A percentile compares a stretch with the other conserved stretches of the same genome.
These are phyloP conservation scores for Tylopilus intermedius DNA, from an alignment of 768 basidiomycete species.

Conservation along the genomic window DNA sequence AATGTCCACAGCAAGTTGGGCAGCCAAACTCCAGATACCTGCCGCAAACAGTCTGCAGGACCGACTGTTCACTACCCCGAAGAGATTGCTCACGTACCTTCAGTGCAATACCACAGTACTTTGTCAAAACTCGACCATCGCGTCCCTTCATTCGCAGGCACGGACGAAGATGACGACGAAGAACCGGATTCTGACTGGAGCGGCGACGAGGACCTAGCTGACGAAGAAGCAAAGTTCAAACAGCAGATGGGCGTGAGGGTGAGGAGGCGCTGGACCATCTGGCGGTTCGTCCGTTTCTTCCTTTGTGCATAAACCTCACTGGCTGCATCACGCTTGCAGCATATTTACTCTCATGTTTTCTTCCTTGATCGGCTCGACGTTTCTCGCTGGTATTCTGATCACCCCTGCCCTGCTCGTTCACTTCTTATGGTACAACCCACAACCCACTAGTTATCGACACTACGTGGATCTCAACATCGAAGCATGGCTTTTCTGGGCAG, in stretches of 20 bases:
- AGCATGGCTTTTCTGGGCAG: slow-evolving; percentile 81
- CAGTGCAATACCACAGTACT: slow-evolving; percentile 21
- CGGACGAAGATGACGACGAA: slow-evolving; percentile 57
- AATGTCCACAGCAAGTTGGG: slow-evolving; percentile 6
- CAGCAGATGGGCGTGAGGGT: slow-evolving; percentile 51
- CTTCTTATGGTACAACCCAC: slow-evolving; percentile 64
- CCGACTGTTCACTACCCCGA: slow-evolving; percentile 54
- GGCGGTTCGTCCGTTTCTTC: slow-evolving; percentile 39
- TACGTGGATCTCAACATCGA: slow-evolving; percentile 63
- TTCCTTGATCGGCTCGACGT: slow-evolving; percentile 65
- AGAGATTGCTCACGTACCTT: slow-evolving; percentile 29
- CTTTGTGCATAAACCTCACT: neutral
- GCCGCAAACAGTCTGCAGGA: slow-evolving; percentile 20
- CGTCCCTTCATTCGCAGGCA: slow-evolving; percentile 43
- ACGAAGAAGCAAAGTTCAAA: slow-evolving; percentile 64
- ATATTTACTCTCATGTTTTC: slow-evolving; percentile 61
- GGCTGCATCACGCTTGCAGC: slow-evolving; percentile 30
- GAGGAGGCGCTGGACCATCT: slow-evolving; percentile 45
- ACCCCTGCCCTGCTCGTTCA: slow-evolving; percentile 59
- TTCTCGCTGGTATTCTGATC: slow-evolving; percentile 59
- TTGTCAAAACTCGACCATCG: slow-evolving; percentile 34
- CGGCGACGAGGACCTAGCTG: slow-evolving; percentile 68
- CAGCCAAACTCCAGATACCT: slow-evolving; percentile 12
- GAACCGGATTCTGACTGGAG: slow-evolving; percentile 70
- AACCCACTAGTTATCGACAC: slow-evolving; percentile 50